Evolutionary conservation across 2,329 filamentous ascomycete species (phyloP), one percentile per base, ranked within the genome.

Genomic region (Diaporthe sp.): DNA sequence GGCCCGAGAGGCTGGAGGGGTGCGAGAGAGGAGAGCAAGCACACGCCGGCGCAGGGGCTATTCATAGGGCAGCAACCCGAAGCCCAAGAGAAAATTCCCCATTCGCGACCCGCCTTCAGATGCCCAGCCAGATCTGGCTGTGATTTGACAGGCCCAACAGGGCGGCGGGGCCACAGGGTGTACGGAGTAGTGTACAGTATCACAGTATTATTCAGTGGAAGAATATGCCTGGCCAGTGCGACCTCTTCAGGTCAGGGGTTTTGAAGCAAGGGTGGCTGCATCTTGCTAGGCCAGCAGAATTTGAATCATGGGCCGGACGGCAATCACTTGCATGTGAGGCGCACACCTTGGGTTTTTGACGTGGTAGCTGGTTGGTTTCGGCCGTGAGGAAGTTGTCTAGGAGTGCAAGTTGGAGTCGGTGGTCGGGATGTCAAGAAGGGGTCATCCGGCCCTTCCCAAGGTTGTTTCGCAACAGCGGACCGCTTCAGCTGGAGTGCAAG

Each of bases 271-370:
- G 70, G 68, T 73, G 74, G 71, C 71, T 73, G 74, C 74, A 74
- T 75, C n/a, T 46, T 65, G 74, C 58, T 31, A 69, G 57, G 58
- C 72, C 59, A 61, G 51, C 46, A 73, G 46, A 42, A n/a, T 55
- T 65, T 55, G 70, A 73, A 73, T 55, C 70, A 65, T 73, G n/a
- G 70, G 51, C 70, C 46, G 57, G 69, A 68, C 69, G 73, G 69
- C 69, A 73, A 67, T 77, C 39, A 77, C 73, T 73, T 75, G 75
- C 75, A 77, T 77, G 65, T 51, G 65, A 68, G 46, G 65, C 65
- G 39, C 46, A 68, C 65, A n/a, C n/a, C 39, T 46, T 19, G 12
- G 65, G n/a, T 12, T 68, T 53, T 68, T 28, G 65, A 12, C 13
- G 46, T 53, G n/a, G 53, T 25, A 39, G 37, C 39, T 68, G 59